Percentiles rank a stretch among this genome's conserved stretches.
Evolutionary conservation across 2,329 filamentous ascomycete species (phyloP).

Genomic region (Apiospora phragmitis): DNA sequence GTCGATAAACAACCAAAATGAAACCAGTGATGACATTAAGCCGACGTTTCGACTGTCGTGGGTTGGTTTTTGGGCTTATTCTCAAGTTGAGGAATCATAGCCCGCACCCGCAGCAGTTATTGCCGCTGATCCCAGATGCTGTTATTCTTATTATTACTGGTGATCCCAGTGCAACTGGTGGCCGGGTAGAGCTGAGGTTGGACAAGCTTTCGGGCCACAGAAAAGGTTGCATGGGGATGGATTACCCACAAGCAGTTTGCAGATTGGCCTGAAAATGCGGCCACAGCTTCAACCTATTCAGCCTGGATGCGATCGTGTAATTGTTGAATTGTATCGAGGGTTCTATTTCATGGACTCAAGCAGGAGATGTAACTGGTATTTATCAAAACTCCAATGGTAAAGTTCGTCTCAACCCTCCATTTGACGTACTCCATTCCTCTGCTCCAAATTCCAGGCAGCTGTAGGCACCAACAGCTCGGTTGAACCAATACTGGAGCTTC

Average conservation of each 20-base stretch:
- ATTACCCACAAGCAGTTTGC: background rate
- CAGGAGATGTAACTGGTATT: background rate
- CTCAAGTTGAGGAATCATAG: background rate
- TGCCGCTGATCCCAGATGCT: background rate
- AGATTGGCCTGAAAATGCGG: background rate
- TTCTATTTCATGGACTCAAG: background rate
- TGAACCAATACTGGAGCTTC: background rate
- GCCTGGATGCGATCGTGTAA: background rate
- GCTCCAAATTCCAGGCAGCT: background rate
- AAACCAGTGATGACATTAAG: slow-evolving; percentile 2
- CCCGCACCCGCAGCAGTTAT: background rate
- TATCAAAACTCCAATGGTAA: background rate
- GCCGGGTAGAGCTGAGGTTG: background rate
- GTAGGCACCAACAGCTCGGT: background rate
- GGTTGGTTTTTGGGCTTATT: background rate
- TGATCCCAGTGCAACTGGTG: background rate
- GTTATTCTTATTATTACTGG: background rate
- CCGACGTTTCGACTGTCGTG: background rate
- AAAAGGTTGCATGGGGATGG: background rate
- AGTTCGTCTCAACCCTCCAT: background rate
- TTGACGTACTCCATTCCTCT: background rate
- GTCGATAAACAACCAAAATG: slow-evolving; percentile 7
- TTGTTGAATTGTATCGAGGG: background rate
- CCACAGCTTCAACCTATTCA: background rate
- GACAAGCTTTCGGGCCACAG: slow-evolving; percentile 1